Evolutionary conservation across 768 basidiomycete species (phyloP), one percentile per base, ranked within the genome.

Genomic region (Lactarius hatsudake): DNA sequence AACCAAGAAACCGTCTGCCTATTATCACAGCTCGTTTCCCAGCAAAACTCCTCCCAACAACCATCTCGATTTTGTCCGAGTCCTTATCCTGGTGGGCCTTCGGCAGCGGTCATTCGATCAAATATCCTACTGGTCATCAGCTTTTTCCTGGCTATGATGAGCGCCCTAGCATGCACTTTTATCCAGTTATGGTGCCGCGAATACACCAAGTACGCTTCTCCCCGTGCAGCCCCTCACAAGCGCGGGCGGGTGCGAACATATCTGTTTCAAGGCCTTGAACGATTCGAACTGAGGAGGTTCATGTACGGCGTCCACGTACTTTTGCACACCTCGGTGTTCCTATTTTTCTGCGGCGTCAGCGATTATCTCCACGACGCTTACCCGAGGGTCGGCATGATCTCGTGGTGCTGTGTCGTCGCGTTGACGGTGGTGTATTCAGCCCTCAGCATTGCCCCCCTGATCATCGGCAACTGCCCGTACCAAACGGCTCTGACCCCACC

Each of bases 131-230:
- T 69, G 17, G 40, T 53, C 30, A 1, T 70, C 43, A 64, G 69
- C 45, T 58, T 70, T 18, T 57, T 65, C 48, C 38, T 70, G 0
- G 43, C 32, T 34, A 38, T 69, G 5, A 58, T 53, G 42, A 70
- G 67, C 43, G 67, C 54, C 4, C 55, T 70, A 2, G 56, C 45
- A 30, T 64, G 55, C 2, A 56, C 53, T 2, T 45, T 69, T 7
- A 48, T 71, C 15, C 70, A 71, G 12, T 65, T 71, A 51, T 70
- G 69, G 69, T 59, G 62, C 30, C 30, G 56, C 2, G 61, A 61
- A 23, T 66, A 58, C 40, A 17, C 65, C 18, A 42, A 30, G 34
- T 34, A 13, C 5, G 45, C 61, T 57, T 45, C 43, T 2, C 61
- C 56, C 36, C 28, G 48, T 23, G 61, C 10, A 9, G 57, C 60